Evolutionary conservation across 2,329 filamentous ascomycete genomes (phyloP).

Genomic region (Talaromyces verruculosus): DNA sequence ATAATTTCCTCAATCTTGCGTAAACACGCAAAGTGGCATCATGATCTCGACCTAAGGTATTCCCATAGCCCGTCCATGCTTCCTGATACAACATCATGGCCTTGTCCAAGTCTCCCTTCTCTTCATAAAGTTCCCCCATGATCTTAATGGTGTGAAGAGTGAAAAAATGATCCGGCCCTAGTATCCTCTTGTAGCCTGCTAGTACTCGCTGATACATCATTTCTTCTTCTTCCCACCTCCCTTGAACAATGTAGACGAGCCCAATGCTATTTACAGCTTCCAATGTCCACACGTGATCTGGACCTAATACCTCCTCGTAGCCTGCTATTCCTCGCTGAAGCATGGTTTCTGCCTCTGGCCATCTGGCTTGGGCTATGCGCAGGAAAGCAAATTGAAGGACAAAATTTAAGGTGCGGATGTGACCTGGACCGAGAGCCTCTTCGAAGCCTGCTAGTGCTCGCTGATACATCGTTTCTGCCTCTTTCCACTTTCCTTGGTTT

Average conservation of each 20-base stretch:
- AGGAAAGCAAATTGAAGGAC: too few species aligned
- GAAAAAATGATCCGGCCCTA: background rate
- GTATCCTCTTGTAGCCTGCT: background rate
- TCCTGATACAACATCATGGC: too few species aligned
- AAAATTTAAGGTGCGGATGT: too few species aligned
- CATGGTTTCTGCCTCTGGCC: slow-evolving; percentile 9
- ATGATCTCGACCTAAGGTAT: too few species aligned
- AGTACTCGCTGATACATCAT: background rate
- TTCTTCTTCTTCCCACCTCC: background rate
- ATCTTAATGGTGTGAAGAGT: too few species aligned
- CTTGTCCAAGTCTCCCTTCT: too few species aligned
- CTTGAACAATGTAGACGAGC: background rate
- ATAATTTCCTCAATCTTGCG: too few species aligned
- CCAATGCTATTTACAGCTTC: background rate
- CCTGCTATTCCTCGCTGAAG: background rate
- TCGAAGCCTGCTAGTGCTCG: background rate
- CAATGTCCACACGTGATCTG: slow-evolving; percentile 15
- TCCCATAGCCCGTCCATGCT: too few species aligned
- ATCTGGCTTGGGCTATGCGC: too few species aligned
- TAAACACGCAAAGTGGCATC: too few species aligned
- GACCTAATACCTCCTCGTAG: slow-evolving; percentile 7
- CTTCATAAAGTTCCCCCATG: too few species aligned
- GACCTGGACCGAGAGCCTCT: background rate
- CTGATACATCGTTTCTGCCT: background rate
- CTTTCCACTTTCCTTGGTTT: background rate